A percentile compares a stretch with the other conserved stretches of the same genome.
Conservation (phyloP, 2,329 filamentous ascomycete genomes). For the Xenosphaeropsis pyriputrescens region DNA sequence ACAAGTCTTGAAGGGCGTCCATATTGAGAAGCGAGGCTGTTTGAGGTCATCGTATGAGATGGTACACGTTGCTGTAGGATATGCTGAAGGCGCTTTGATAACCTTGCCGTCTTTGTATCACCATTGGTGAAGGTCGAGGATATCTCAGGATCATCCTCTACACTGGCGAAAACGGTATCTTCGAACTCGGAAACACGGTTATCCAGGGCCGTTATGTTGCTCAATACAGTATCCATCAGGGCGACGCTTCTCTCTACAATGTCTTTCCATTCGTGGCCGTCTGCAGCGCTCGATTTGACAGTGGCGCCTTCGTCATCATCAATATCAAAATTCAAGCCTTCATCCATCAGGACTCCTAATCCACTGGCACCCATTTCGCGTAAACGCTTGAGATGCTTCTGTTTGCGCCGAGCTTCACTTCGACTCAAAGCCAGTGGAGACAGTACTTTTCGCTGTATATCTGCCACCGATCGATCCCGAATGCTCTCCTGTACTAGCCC, state of each 20-base stretch:
- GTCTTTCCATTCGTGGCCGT: conserved; percentile 47
- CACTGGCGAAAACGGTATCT: conserved; percentile 46
- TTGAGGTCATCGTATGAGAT: conserved; percentile 43
- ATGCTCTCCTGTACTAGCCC: conserved; percentile 64
- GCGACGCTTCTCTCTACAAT: conserved; percentile 68
- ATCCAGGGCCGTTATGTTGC: conserved; percentile 51
- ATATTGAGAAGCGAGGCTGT: conserved; percentile 41
- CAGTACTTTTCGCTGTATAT: conserved; percentile 57
- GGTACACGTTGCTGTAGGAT: conserved; percentile 59
- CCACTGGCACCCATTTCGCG: conserved; percentile 74
- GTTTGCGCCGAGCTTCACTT: conserved; percentile 62
- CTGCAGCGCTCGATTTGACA: conserved; percentile 24
- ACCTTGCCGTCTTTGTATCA: conserved; percentile 29
- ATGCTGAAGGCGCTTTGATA: conserved; percentile 51
- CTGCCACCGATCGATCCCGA: conserved; percentile 52
- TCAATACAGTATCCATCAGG: conserved; percentile 74
- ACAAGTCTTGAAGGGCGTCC: conserved; percentile 63
- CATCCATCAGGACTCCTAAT: conserved; percentile 74
- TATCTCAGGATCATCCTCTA: conserved; percentile 45
- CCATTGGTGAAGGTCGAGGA: conserved; percentile 31
- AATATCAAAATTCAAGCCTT: conserved; percentile 57
- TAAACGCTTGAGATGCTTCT: conserved; percentile 54
- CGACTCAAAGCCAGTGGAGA: conserved; percentile 66
- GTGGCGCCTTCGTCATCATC: conserved; percentile 39
- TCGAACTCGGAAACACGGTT: conserved; percentile 48